Evolutionary conservation across 164 flowering plant species (phyloP).

Genomic region (Tetracentron sinense): DNA sequence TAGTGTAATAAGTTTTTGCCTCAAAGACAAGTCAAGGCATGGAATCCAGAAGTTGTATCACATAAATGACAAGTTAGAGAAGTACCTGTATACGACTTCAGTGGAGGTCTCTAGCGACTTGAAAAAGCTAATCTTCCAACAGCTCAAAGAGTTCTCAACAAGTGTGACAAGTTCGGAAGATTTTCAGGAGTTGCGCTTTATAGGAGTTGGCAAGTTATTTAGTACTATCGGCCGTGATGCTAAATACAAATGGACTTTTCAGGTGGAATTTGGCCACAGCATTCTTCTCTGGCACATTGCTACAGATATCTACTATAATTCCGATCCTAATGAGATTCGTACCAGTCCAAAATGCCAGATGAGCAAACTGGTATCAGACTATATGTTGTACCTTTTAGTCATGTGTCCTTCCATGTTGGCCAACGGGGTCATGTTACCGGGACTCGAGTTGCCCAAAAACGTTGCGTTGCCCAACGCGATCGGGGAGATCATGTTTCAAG

Average conservation of each 20-base stretch:
- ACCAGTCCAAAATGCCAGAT: background rate
- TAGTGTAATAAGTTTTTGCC: background rate
- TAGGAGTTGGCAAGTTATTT: background rate
- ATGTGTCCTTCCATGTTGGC: constrained; percentile 24
- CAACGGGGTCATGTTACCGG: constrained; percentile 20
- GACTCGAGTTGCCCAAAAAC: too few relatives aligned
- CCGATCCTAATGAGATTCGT: background rate
- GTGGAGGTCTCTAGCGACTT: background rate
- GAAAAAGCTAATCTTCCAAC: background rate
- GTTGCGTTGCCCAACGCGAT: constrained; percentile 25
- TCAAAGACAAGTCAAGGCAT: background rate
- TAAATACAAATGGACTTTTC: background rate
- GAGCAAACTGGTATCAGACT: constrained; percentile 22
- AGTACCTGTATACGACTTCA: background rate
- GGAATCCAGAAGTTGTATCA: background rate
- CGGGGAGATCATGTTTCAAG: constrained; percentile 24
- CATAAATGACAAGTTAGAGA: background rate
- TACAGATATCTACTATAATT: constrained; percentile 6
- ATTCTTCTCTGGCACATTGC: constrained; percentile 20
- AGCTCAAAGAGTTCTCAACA: background rate
- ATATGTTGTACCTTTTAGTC: constrained; percentile 28
- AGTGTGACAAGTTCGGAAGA: background rate
- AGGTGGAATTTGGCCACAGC: background rate
- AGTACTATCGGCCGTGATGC: too few relatives aligned
- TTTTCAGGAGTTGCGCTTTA: background rate